These are phyloP conservation scores for Magnusiomyces suaveolens DNA, from an alignment of 1,139 yeast species.

Conservation along the genomic window DNA sequence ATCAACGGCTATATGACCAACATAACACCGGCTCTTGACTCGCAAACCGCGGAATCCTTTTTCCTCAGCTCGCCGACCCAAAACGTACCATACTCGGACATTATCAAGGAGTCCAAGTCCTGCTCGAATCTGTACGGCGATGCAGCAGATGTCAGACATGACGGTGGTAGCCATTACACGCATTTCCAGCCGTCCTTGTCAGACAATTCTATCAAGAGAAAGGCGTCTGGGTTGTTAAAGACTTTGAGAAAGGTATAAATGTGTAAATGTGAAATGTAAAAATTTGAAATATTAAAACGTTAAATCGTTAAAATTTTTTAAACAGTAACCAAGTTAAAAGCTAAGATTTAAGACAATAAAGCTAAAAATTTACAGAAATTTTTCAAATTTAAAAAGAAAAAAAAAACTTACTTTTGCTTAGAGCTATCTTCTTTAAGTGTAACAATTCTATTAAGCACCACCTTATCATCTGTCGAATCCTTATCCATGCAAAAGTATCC, in stretches of 20 bases:
- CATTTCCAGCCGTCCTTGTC: background rate
- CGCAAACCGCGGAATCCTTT: too few species aligned
- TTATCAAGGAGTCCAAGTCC: background rate
- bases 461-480: conserved; percentile 51
- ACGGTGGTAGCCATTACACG: background rate
- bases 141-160: background rate
- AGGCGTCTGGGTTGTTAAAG: conserved; percentile 1
- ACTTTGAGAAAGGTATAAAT: conserved; percentile 1
- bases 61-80: too few species aligned
- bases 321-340: too few species aligned
- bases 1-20: background rate
- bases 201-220: background rate
- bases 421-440: conserved; percentile 62
- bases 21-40: background rate
- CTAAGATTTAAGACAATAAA: background rate
- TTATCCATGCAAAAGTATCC: conserved; percentile 92
- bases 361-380: background rate
- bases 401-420: conserved; percentile 21
- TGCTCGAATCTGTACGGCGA: background rate
- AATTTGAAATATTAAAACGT: too few species aligned
- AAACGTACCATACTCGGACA: background rate
- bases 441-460: conserved; percentile 79
- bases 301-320: too few species aligned
- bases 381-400: background rate
- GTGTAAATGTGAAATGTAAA: background rate